Evolutionary conservation across 176 grass and related monocot genomes (phyloP), one percentile per base, ranked within the genome.

Genomic region (Juncus effusus): DNA sequence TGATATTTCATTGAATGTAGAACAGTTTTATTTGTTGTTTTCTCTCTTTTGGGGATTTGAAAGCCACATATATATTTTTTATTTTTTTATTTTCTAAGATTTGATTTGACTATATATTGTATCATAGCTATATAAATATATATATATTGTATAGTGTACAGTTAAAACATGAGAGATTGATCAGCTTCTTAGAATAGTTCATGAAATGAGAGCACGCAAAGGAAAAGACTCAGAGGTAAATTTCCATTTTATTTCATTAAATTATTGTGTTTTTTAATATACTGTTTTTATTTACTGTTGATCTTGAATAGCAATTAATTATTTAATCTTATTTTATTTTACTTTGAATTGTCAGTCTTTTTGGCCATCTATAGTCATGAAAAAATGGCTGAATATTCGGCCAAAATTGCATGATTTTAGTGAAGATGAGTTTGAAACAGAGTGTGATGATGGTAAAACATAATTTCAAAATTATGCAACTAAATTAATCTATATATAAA

Each of bases 331-430:
- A 36, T 47, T 64, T 50, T n/a, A 62, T 28, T 13, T 52, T 44
- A 47, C 6, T 51, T 36, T 61, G 37, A 51, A 13, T 55, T 64
- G 5, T n/a, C 54, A 90, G 82, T 45, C 67, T 47, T 90, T 83
- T 56, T 86, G 82, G 87, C 76, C 82, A 56, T 80, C 79, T 10
- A 62, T 80, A 60, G 59, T 90, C 40, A 67, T 83, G 82, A 85
- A 62, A 54, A 90, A 90, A 77, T 90, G 79, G 82, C 62, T 90
- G 64, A 90, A 90, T 72, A 90, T 86, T 54, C 82, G 62, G 79
- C 79, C 87, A 5, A 90, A 90, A 59, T 60, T 86, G 64, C 68
- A 85, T 62, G 87, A 85, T 64, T 90, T 90, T 79, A 90, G 87
- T 56, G 82, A 85, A 79, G 87, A 85, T 60, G 87, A 90, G 77